Percentiles rank a stretch among this genome's conserved stretches.
Conservation (phyloP, 1,284 basidiomycete genomes). For the Schizophyllum commune region DNA sequence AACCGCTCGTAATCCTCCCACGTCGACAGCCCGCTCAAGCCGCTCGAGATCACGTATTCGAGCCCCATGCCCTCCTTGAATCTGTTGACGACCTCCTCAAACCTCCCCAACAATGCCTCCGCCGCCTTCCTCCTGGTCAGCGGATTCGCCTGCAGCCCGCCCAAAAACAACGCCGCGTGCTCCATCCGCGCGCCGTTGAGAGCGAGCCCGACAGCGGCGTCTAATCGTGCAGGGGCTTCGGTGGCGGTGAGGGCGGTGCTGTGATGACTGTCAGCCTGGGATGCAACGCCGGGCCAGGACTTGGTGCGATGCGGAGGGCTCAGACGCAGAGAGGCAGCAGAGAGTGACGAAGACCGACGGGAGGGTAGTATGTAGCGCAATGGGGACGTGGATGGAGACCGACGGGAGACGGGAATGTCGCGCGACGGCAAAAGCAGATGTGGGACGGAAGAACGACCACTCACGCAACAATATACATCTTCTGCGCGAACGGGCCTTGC, state of each 20-base stretch:
- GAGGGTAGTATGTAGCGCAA: too few species aligned
- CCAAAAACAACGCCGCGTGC: background rate
- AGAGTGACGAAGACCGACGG: too few species aligned
- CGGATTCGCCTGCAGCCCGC: slow-evolving; percentile 42
- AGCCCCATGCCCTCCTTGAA: background rate
- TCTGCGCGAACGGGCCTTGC: background rate
- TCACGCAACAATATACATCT: background rate
- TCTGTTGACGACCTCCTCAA: slow-evolving; percentile 18
- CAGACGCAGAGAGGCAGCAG: too few species aligned
- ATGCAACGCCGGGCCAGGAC: too few species aligned
- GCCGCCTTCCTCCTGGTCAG: slow-evolving; percentile 48
- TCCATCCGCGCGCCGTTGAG: background rate
- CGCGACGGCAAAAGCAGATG: too few species aligned
- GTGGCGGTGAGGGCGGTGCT: background rate
- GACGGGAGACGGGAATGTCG: too few species aligned
- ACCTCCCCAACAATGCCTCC: slow-evolving; percentile 33
- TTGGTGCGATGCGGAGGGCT: too few species aligned
- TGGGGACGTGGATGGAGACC: too few species aligned
- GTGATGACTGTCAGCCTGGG: too few species aligned
- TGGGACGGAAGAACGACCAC: background rate
- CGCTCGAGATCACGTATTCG: slow-evolving; percentile 21
- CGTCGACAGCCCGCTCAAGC: slow-evolving; percentile 44
- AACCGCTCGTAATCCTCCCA: slow-evolving; percentile 50
- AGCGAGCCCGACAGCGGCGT: background rate
- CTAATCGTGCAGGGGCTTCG: background rate